phyloP scores from a whole-genome alignment of 495 filamentous ascomycete species.

The Hypoxylon cercidicola region DNA sequence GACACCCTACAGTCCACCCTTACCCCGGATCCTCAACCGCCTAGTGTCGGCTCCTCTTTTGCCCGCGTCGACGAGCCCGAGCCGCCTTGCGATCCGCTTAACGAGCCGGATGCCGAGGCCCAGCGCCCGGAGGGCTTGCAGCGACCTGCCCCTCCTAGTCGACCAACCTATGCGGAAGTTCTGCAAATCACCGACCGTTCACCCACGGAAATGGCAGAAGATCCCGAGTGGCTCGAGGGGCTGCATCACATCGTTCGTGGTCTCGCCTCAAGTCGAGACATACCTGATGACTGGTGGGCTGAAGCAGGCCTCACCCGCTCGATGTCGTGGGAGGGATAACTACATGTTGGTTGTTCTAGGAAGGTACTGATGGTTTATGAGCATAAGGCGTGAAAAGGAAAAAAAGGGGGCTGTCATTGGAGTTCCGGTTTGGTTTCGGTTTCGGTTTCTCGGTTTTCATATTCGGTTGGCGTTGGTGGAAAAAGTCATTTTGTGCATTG shows the following conservation, averaged over 20 bases:
- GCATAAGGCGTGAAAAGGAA: neutral
- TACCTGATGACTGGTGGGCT: conserved; percentile 82
- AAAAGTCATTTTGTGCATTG: neutral
- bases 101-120: conserved; percentile 32
- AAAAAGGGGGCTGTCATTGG: neutral
- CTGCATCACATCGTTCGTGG: conserved; percentile 76
- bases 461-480: neutral
- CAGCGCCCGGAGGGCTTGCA: conserved; percentile 3
- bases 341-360: conserved; percentile 9
- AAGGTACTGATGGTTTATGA: conserved; percentile 2
- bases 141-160: conserved; percentile 6
- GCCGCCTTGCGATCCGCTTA: conserved; percentile 53
- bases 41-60: conserved; percentile 84
- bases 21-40: conserved; percentile 80
- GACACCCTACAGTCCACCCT: conserved; percentile 82
- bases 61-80: conserved; percentile 61
- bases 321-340: conserved; percentile 51
- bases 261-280: conserved; percentile 72
- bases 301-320: conserved; percentile 73
- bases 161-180: conserved; percentile 50
- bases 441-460: neutral
- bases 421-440: neutral
- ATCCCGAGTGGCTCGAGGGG: conserved; percentile 63
- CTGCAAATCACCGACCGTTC: neutral
- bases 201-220: conserved; percentile 29